phyloP scores from a whole-genome alignment of 2,329 filamentous ascomycete species.

The Claviceps spartinae region DNA sequence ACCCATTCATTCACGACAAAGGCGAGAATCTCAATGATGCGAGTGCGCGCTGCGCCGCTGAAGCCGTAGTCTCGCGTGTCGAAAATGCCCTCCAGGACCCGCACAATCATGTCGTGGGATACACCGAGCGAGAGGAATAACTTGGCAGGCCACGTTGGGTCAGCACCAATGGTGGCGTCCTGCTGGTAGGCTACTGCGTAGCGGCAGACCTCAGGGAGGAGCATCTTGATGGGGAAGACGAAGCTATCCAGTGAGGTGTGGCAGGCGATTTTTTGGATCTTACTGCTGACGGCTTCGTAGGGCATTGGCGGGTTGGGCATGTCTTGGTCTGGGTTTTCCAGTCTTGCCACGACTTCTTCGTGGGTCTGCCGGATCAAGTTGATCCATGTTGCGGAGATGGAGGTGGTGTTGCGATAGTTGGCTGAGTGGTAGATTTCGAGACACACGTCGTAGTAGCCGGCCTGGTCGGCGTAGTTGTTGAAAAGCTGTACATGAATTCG shows the following conservation, averaged over 20 bases:
- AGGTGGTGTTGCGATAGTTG: conserved; percentile 76
- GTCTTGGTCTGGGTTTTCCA: conserved; percentile 27
- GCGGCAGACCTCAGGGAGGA: conserved; percentile 48
- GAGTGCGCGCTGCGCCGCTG: conserved; percentile 33
- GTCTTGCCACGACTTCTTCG: conserved; percentile 33
- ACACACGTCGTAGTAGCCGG: conserved; percentile 86
- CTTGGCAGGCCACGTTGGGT: conserved; percentile 43
- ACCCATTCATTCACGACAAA: conserved; percentile 36
- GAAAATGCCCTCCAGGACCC: conserved; percentile 42
- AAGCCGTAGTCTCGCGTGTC: conserved; percentile 47
- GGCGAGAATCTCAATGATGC: conserved; percentile 42
- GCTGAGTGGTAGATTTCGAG: conserved; percentile 85
- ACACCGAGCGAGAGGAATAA: conserved; percentile 43
- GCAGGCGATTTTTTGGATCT: conserved; percentile 51
- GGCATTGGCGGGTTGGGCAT: conserved; percentile 35
- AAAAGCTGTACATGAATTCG: conserved; percentile 49
- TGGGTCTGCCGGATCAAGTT: conserved; percentile 65
- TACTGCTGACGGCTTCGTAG: conserved; percentile 56
- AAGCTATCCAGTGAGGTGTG: conserved; percentile 51
- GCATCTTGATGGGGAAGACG: conserved; percentile 48
- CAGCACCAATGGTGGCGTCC: conserved; percentile 42
- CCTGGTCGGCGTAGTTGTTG: conserved; percentile 81
- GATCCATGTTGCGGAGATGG: conserved; percentile 76
- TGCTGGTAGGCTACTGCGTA: conserved; percentile 47
- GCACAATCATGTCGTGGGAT: conserved; percentile 41